phyloP scores from a whole-genome alignment of 2,329 filamentous ascomycete species.

The Colletotrichum kahawae region DNA sequence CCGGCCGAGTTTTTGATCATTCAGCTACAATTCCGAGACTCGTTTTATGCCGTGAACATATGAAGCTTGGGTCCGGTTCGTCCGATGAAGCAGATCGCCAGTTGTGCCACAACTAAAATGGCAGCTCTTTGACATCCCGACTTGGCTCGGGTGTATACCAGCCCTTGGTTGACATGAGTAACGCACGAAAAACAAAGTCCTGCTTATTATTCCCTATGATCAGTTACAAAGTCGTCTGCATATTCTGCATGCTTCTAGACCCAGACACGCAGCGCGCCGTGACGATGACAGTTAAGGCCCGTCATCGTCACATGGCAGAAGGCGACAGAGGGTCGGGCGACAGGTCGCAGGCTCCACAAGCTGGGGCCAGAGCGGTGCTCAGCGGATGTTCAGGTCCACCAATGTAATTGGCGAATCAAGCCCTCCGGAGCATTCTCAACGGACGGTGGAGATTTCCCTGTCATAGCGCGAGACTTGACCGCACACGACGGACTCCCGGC shows the following conservation, averaged over 20 bases:
- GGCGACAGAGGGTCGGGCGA: neutral
- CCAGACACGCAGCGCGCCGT: neutral
- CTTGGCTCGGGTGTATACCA: neutral
- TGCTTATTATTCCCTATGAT: neutral
- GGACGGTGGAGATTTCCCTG: neutral
- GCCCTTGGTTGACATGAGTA: neutral
- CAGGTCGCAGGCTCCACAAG: neutral
- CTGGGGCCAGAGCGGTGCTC: slow-evolving; percentile 4
- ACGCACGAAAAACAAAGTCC: neutral
- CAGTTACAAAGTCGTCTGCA: neutral
- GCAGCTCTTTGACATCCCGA: neutral
- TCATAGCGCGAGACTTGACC: neutral
- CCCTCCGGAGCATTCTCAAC: slow-evolving; percentile 16
- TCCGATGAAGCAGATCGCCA: neutral
- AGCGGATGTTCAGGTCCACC: neutral
- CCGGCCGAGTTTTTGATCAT: rapidly evolving
- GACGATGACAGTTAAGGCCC: neutral
- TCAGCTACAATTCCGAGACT: neutral
- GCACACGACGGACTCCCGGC: too few relatives aligned
- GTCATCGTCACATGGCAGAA: slow-evolving; percentile 19
- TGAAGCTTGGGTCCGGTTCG: neutral
- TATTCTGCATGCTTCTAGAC: neutral
- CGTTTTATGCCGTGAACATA: neutral
- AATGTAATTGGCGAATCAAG: slow-evolving; percentile 9
- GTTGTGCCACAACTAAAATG: neutral